Conservation (phyloP, 2,329 filamentous ascomycete species). For the Trichoderma sp. region DNA sequence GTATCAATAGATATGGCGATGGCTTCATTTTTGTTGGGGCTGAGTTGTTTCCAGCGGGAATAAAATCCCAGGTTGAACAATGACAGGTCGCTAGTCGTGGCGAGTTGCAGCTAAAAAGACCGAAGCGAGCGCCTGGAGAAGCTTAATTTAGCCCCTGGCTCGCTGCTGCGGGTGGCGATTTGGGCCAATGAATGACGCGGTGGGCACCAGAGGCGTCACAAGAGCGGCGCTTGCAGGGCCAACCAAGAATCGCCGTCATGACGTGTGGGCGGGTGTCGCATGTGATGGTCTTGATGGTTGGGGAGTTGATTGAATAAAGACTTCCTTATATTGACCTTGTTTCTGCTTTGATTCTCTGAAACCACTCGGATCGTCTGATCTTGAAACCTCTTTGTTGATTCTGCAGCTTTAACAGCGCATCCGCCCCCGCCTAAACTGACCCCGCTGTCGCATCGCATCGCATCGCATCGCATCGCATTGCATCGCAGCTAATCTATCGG, state of each 20-base stretch:
- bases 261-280: constrained; percentile 9
- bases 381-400: not conserved
- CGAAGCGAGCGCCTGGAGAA: constrained; percentile 3
- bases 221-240: constrained; percentile 17
- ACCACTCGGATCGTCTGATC: not conserved
- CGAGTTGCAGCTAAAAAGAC: not conserved
- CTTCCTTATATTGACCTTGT: not conserved
- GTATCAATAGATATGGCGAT: too few relatives aligned
- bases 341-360: not conserved
- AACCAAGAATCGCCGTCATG: constrained; percentile 23
- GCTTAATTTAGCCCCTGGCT: constrained; percentile 17
- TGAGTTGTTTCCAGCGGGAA: not conserved
- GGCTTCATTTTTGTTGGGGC: not conserved
- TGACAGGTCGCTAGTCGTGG: not conserved
- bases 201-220: constrained; percentile 3
- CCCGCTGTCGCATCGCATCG: not conserved
- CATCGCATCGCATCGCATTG: constrained; percentile 1
- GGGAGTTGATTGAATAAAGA: not conserved
- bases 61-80: too few relatives aligned
- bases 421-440: not conserved
- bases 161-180: constrained; percentile 3
- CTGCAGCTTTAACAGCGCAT: not conserved
- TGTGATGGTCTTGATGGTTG: not conserved
- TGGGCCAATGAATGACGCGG: constrained; percentile 17
- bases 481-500: not conserved